Base-by-base conservation (phyloP, 2,329 filamentous ascomycete species). In the Magnaporthiopsis poae region DNA sequence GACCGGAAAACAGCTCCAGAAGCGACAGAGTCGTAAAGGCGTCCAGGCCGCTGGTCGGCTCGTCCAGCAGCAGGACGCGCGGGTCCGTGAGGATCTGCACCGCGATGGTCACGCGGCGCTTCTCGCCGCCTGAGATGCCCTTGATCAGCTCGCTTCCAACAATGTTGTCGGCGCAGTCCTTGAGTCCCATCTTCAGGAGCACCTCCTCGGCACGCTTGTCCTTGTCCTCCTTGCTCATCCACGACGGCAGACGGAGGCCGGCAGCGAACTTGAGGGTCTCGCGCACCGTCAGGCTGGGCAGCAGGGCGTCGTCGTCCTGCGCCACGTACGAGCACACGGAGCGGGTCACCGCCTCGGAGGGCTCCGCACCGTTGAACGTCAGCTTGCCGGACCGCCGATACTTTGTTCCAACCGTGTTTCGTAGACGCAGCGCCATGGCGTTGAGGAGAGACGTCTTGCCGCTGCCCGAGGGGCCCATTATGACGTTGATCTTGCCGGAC, bases 21-120 rank as follows among this genome's bases (percentile, higher is more conserved):
- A 92, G 91, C 0, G 89, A 92, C 65, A 83, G 86, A 1, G 90
- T 90, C 0, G 90, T 92, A 71, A 92, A 92, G 0, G 90, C 89
- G 72, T 93, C 90, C 0, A 65, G 64, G 4, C 90, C 90, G 3
- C 87, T 90, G 0, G 90, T 89, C 0, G 90, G 90, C 70, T 93
- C 64, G 36, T 65, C 90, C 0, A 93, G 82, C 0, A 93, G 79
- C 1, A 93, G 77, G 2, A 93, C 83, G 1, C 86, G 85, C 1
- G 90, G 90, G 68, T 92, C 88, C 0, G 89, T 92, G 13, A 93
- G 80, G 8, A 92, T 87, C 70, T 93, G 90, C 0, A 92, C 86
- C 0, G 89, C 90, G 68, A 93, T 92, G 2, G 88, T 89, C 7
- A 92, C 89, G 66, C 90, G 84, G 2, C 90, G 82, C 76, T 92